Base-by-base conservation (phyloP, 2,329 filamentous ascomycete genomes). In the Penicillium sp. region DNA sequence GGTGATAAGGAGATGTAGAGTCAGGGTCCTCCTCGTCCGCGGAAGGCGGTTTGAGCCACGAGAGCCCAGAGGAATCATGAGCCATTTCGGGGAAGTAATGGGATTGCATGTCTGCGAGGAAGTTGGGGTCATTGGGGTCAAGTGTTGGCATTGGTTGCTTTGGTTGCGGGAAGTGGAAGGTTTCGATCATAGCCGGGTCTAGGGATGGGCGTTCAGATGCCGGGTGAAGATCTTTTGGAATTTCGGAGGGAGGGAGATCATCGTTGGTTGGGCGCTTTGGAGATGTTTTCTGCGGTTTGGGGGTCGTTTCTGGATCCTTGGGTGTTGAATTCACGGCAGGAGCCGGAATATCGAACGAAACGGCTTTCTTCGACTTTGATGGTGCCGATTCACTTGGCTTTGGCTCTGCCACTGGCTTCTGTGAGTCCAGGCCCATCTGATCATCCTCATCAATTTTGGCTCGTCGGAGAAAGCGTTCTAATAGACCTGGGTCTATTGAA, bases 41-140 rank as follows among this genome's bases (percentile, higher is more conserved):
- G 5, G 87, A 86, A 7, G 87, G 86, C 14, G 89, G 88, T 50
- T 88, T 86, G 84, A 98, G 95, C 93, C 93, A 99, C 21, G 91
- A 90, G 4, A 97, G 85, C 52, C 90, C 89, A 57, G 88, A 87
- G 0, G 93, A 92, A 73, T 97, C 91, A 53, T 92, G 86, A 2
- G 93, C 86, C 1, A 96, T 87, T 60, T 87, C 85, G 13, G 95
- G 93, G 75, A 97, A 99, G 82, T 96, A 99, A 74, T 97, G 96
- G 22, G 86, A 78, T 80, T 96, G 93, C 6, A 99, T 85, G 55
- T 90, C 88, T 47, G 85, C 77, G 56, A 98, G 86, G 77, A 98
- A 98, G 69, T 91, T 82, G 0, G 90, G 88, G 57, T 93, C 90
- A 37, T 85, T 80, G 0, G 93, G 92, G 72, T 98, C 91, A 61